phyloP scores from a whole-genome alignment of 2,329 filamentous ascomycete species.

The Aureobasidium sp. region DNA sequence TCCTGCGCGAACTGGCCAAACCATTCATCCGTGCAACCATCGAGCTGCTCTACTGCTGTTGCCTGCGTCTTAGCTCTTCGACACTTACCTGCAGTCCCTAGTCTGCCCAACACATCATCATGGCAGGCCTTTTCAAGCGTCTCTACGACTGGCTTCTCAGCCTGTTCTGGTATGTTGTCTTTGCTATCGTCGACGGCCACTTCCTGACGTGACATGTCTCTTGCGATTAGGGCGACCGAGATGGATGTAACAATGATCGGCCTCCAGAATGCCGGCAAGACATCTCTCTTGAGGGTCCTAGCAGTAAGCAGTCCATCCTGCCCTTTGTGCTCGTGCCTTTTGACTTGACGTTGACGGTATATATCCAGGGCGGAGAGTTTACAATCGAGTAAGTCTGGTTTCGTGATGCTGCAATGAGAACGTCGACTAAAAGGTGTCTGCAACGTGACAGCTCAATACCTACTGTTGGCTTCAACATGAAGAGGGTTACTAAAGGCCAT shows the following conservation, averaged over 20 bases:
- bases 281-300: constrained; percentile 84
- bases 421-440: neutral
- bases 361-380: constrained; percentile 83
- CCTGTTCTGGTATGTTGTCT: constrained; percentile 79
- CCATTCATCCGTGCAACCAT: constrained; percentile 4
- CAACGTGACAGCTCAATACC: constrained; percentile 70
- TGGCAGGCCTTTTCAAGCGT: constrained; percentile 87
- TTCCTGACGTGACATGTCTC: constrained; percentile 19
- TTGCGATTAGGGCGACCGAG: constrained; percentile 73
- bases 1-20: constrained; percentile 1
- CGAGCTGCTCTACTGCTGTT: constrained; percentile 6
- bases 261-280: constrained; percentile 96
- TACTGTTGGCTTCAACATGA: constrained; percentile 98
- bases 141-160: constrained; percentile 98
- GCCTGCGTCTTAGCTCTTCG: neutral
- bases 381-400: constrained; percentile 79
- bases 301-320: constrained; percentile 84
- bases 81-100: constrained; percentile 19
- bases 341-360: constrained; percentile 5
- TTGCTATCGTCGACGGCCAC: constrained; percentile 43
- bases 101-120: constrained; percentile 38
- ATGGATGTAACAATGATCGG: constrained; percentile 99
- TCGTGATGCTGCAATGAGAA: constrained; percentile 27
- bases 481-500: constrained; percentile 94
- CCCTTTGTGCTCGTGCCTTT: neutral